Evolutionary conservation across 1,284 basidiomycete genomes (phyloP).

Genomic region (Inonotus hispidus): DNA sequence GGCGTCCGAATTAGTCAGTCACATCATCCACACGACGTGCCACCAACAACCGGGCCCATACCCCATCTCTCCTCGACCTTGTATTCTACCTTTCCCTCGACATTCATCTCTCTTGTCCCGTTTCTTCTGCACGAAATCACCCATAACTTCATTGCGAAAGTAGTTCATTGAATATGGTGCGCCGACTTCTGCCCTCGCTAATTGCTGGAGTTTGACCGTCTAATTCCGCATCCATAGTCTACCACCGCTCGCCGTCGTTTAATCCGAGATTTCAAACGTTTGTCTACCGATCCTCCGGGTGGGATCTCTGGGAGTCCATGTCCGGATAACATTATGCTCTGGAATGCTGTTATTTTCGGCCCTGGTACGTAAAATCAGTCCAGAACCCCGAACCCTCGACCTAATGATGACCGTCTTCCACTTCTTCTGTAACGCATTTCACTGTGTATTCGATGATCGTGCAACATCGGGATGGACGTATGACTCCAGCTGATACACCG

Average conservation of each 20-base stretch:
- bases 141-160: background rate
- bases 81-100: background rate
- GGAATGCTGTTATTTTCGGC: constrained; percentile 99
- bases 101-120: background rate
- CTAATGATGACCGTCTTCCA: background rate
- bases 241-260: constrained; percentile 87
- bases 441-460: constrained; percentile 5
- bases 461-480: constrained; percentile 4
- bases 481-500: constrained; percentile 80
- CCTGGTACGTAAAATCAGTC: constrained; percentile 63
- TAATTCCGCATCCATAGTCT: constrained; percentile 46
- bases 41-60: background rate
- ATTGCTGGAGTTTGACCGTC: background rate
- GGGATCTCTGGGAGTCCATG: constrained; percentile 96
- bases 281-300: constrained; percentile 90
- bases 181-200: background rate
- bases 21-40: background rate
- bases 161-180: background rate
- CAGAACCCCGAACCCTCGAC: constrained; percentile 6
- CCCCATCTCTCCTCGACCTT: background rate
- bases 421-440: constrained; percentile 15
- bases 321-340: constrained; percentile 98
- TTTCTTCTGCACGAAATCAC: background rate
- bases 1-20: constrained; percentile 4
- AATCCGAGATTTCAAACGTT: constrained; percentile 93